Evolutionary conservation across 2,329 filamentous ascomycete species (phyloP).

Genomic region (Taxawa tesnikishii): DNA sequence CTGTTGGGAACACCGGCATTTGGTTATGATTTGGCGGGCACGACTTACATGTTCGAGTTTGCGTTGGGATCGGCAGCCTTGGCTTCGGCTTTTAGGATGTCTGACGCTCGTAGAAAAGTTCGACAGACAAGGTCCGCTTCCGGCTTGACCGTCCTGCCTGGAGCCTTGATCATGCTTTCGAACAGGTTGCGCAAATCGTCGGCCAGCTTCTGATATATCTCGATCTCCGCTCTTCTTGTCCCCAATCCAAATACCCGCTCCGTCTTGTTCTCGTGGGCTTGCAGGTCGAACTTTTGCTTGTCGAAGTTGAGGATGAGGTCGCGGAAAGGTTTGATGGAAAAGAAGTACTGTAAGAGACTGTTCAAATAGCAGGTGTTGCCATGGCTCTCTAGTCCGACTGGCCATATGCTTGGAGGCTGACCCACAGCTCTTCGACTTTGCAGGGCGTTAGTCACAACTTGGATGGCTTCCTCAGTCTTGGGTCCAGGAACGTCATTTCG

Average conservation of each 20-base stretch:
- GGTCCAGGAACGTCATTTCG: constrained; percentile 15
- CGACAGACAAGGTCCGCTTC: constrained; percentile 22
- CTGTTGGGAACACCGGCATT: too few relatives aligned
- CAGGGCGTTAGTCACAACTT: constrained; percentile 17
- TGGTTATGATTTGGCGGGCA: too few relatives aligned
- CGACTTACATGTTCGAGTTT: too few relatives aligned
- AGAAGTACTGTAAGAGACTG: constrained; percentile 90
- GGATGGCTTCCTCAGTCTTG: constrained; percentile 20
- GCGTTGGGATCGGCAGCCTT: constrained; percentile 4
- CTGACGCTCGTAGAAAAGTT: constrained; percentile 22
- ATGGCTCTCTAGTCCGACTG: constrained; percentile 82
- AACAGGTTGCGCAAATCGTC: constrained; percentile 21
- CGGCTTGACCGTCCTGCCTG: constrained; percentile 16
- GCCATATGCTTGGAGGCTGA: constrained; percentile 35
- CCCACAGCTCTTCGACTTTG: constrained; percentile 2
- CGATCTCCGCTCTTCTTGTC: constrained; percentile 28
- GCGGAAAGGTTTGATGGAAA: constrained; percentile 71
- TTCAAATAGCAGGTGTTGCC: constrained; percentile 98
- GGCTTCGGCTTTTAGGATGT: too few relatives aligned
- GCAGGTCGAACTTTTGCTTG: constrained; percentile 54
- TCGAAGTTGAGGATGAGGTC: constrained; percentile 71
- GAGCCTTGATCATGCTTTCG: constrained; percentile 22
- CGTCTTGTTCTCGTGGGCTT: constrained; percentile 47
- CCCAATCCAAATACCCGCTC: constrained; percentile 67
- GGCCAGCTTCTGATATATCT: constrained; percentile 21